Base-by-base conservation (phyloP, 371 early-diverging fungal species). In the Syncephalastrum sp. region DNA sequence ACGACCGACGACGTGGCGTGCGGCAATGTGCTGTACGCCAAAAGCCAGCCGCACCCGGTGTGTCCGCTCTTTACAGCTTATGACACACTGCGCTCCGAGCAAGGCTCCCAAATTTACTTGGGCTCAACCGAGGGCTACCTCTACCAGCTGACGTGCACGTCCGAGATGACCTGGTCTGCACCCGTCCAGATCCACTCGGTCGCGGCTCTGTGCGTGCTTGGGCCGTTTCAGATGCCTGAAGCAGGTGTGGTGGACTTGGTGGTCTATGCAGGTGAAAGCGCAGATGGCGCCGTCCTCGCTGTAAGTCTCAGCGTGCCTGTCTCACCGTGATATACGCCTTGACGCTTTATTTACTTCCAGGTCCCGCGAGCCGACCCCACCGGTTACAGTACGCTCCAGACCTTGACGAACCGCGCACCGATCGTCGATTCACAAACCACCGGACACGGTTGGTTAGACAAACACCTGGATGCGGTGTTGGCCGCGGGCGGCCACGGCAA, bases 191-290 rank as follows among this genome's bases (percentile, higher is more conserved):
- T 33, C 38, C 38, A 33, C 8, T 33, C 38, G 8, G 38, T 33
- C 38, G 38, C 50, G 38, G 54, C 67, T 13, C 68, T 75, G 70
- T 62, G 67, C 52, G 16, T 65, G 15, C 38, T 75, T 2, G 72
- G 70, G 13, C 45, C 57, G 10, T 56, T 69, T 13, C 47, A 47
- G n/a, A 41, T 65, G 10, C 33, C 33, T 3, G 59, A 53, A 2
- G 13, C 29, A 2, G 21, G 27, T 5, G 16, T 48, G 14, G 54
- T 47, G 10, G 63, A 63, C 51, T 50, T 68, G 5, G 3, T 68
- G 14, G n/a, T 74, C 1, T 69, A 66, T 56, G 57, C 68, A 8
- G 77, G 77, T 4, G 77, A 77, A 53, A 59, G 72, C 17, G 68
- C 74, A 4, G 67, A 77, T 41, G 68, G 68, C 49, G 68, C 71